These are phyloP conservation scores for Aspergillus awamori DNA, from an alignment of 2,329 filamentous ascomycete genomes.

Conservation along the genomic window DNA sequence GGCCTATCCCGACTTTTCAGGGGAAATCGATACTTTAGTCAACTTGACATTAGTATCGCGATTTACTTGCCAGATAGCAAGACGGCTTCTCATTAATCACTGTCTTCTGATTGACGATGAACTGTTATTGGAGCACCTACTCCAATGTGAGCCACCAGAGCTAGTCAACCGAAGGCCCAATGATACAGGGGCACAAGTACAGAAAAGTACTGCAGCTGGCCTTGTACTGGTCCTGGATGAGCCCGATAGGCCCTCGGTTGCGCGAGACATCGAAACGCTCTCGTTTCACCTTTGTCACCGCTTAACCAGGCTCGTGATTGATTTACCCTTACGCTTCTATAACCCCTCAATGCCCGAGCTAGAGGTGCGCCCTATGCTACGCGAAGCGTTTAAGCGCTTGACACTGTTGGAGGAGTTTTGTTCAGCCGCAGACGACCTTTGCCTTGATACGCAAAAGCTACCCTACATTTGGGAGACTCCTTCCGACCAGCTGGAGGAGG, in stretches of 20 bases:
- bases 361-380: constrained; percentile 10
- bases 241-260: constrained; percentile 7
- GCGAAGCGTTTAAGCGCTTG: constrained; percentile 16
- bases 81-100: constrained; percentile 16
- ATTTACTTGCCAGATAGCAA: constrained; percentile 16
- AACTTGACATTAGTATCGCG: constrained; percentile 17
- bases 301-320: constrained; percentile 16
- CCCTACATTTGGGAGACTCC: background rate
- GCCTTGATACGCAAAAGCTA: constrained; percentile 7
- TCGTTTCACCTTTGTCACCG: background rate
- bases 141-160: background rate
- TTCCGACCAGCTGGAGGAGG: background rate
- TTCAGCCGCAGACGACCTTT: constrained; percentile 18
- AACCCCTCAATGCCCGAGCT: constrained; percentile 14
- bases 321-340: constrained; percentile 15
- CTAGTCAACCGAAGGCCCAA: background rate
- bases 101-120: constrained; percentile 16
- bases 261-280: constrained; percentile 12
- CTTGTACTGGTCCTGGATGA: constrained; percentile 17
- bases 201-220: background rate
- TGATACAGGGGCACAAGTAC: background rate
- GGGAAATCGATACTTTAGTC: constrained; percentile 14
- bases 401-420: constrained; percentile 18
- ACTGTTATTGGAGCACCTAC: background rate
- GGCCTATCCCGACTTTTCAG: constrained; percentile 3